Base-by-base conservation (phyloP, 805 yeast genomes). In the Wickerhamomyces kurtzmanii region DNA sequence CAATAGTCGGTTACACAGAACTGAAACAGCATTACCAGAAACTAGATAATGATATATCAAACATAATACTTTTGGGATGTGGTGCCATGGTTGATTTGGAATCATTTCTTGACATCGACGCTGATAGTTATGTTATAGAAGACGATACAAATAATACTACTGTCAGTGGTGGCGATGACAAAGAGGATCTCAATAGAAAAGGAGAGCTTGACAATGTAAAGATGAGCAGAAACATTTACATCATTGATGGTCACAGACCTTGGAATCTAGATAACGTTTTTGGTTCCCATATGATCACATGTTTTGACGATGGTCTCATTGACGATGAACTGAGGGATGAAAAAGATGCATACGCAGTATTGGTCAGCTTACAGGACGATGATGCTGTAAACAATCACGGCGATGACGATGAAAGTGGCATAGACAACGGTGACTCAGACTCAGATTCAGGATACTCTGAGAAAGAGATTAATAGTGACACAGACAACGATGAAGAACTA, bases 181-280 rank as follows among this genome's bases (percentile, higher is more conserved):
- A 36, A 24, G 51, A 38, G 6, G 51, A 42, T 15, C 25, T 42
- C n/a, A 47, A 42, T 20, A 53, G 42, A 20, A 26, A 39, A 15
- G 34, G 33, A 22, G 45, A 45, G 8, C 15, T 23, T 15, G 42
- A 41, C 11, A 49, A 49, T 13, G 36, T 59, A 19, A 45, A 49
- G 24, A 49, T 65, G 22, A 66, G 56, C 26, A 65, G 91, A 37
- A 71, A 65, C 31, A 68, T 89, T 3, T 93, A 84, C 43, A 70
- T 93, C 8, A 65, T 91, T 31, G 99, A 91, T 53, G 86, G 94
- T 4, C 91, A 82, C 39, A 61, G 97, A 38, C 99, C 98, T 4
- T 91, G 98, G 97, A 87, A 87, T 53, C 59, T 91, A 38, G 95
- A 87, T 49, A 91, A 91, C 47, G 45, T 91, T 26, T 87, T 82